A percentile compares a stretch with the other conserved stretches of the same genome.
These are phyloP conservation scores for Amaranthus tricolor DNA, from an alignment of 179 eudicot genomes.

Conservation along the genomic window DNA sequence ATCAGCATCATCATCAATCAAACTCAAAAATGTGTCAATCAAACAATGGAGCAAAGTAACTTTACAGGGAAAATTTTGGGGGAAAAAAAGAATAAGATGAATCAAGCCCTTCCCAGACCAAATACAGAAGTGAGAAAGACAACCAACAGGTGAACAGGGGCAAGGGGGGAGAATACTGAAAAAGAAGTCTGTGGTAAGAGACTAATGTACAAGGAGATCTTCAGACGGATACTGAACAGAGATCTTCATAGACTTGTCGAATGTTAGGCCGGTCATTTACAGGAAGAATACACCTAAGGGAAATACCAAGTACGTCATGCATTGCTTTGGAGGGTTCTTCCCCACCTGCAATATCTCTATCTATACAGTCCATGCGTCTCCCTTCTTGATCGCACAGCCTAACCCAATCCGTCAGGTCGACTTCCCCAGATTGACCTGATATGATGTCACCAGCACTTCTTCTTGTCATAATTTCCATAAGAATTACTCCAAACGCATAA, in stretches of 20 bases:
- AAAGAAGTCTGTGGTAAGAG: conserved; percentile 23
- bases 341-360: conserved; percentile 63
- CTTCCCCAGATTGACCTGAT: conserved; percentile 86
- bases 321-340: conserved; percentile 65
- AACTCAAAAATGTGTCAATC: conserved; percentile 46
- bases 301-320: conserved; percentile 75
- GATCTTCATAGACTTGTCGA: conserved; percentile 66
- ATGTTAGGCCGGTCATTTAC: conserved; percentile 89
- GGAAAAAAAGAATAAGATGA: conserved; percentile 56
- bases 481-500: conserved; percentile 78
- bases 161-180: not conserved
- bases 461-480: conserved; percentile 83
- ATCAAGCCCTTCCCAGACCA: conserved; percentile 41
- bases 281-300: conserved; percentile 82
- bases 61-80: conserved; percentile 54
- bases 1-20: conserved; percentile 14
- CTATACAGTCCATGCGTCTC: conserved; percentile 77
- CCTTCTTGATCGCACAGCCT: conserved; percentile 79
- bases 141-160: conserved; percentile 17
- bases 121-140: conserved; percentile 27
- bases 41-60: conserved; percentile 70
- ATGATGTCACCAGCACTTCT: conserved; percentile 96
- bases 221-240: conserved; percentile 64
- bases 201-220: conserved; percentile 41
- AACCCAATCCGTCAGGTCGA: conserved; percentile 96